A percentile compares a stretch with the other conserved stretches of the same genome.
These are phyloP conservation scores for Sarcomyxa edulis DNA, from an alignment of 768 basidiomycete genomes.

Conservation along the genomic window DNA sequence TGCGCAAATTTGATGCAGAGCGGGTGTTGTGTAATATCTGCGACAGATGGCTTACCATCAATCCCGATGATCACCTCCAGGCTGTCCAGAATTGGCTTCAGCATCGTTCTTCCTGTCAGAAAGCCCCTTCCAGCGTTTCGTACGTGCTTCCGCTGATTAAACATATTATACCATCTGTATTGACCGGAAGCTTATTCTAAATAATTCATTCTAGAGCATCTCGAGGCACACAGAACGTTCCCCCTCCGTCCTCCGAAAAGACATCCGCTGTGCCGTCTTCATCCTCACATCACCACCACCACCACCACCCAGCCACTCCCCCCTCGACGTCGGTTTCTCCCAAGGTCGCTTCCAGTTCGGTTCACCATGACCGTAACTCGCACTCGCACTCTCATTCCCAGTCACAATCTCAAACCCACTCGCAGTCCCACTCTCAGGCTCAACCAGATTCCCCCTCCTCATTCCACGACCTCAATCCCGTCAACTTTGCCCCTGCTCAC, in stretches of 20 bases:
- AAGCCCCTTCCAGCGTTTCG: conserved; percentile 18
- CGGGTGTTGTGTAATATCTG: conserved; percentile 66
- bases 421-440: conserved; percentile 8
- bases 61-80: conserved; percentile 50
- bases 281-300: conserved; percentile 20
- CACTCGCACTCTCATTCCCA: conserved; percentile 9
- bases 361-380: background rate
- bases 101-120: conserved; percentile 54
- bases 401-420: conserved; percentile 5
- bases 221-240: background rate
- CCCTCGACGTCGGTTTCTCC: conserved; percentile 3
- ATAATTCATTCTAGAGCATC: too few species aligned
- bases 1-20: conserved; percentile 73
- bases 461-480: conserved; percentile 55
- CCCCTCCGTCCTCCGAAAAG: conserved; percentile 4
- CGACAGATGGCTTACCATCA: conserved; percentile 62
- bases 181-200: too few species aligned
- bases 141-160: too few species aligned
- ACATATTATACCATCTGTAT: too few species aligned
- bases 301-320: conserved; percentile 7
- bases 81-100: conserved; percentile 64
- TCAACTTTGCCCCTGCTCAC: conserved; percentile 50
- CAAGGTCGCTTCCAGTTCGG: conserved; percentile 1
- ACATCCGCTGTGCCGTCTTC: conserved; percentile 6
- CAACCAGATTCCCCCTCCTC: conserved; percentile 19